Evolutionary conservation across 306 rosid species (phyloP).

Genomic region (Phaseolus lunatus): DNA sequence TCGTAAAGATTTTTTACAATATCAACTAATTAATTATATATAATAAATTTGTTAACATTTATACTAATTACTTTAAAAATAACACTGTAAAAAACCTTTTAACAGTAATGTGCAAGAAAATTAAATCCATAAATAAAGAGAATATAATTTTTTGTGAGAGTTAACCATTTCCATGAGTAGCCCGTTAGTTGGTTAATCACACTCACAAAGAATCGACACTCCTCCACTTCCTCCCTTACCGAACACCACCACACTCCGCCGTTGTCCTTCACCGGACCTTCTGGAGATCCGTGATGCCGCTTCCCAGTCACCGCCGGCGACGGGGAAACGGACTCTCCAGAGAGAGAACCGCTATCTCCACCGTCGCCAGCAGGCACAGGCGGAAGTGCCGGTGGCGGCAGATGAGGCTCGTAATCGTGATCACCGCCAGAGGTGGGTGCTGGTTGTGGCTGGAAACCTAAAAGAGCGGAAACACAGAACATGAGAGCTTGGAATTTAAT

Average conservation of each 20-base stretch:
- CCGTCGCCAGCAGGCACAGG: not conserved
- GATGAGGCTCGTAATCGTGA: not conserved
- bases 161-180: slow-evolving; percentile 46
- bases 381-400: not conserved
- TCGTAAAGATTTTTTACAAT: no score
- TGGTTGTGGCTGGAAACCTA: slow-evolving; percentile 41
- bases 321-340: not conserved
- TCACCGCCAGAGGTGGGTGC: slow-evolving; percentile 31
- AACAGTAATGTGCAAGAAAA: no score
- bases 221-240: slow-evolving; percentile 43
- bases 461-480: not conserved
- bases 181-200: slow-evolving; percentile 35
- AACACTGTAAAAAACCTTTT: no score
- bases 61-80: no score
- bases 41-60: no score
- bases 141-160: not conserved
- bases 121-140: no score
- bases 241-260: slow-evolving; percentile 45
- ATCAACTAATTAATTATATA: no score
- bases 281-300: not conserved
- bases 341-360: not conserved
- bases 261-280: slow-evolving; percentile 20
- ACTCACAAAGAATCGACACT: slow-evolving; percentile 16
- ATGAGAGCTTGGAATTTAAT: not conserved
- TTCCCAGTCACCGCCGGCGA: not conserved